phyloP scores from a whole-genome alignment of 169 alveolate genomes.

The Plasmodium sp. region DNA sequence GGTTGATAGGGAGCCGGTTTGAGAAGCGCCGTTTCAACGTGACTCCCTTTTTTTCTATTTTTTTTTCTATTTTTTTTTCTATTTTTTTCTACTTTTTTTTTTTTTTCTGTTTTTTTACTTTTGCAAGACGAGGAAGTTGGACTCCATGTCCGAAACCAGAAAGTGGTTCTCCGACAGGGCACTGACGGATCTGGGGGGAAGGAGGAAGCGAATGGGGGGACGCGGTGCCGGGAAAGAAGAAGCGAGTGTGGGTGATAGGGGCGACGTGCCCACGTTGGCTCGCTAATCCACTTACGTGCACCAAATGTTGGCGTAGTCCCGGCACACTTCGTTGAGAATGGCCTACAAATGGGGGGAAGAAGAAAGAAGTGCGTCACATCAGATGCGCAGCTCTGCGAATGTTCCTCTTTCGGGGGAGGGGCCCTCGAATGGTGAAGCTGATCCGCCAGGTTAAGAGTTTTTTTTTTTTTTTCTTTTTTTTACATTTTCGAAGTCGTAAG shows the following conservation, averaged over 20 bases:
- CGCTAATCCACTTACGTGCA: slow-evolving; percentile 43
- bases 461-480: background rate
- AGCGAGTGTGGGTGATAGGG: background rate
- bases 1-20: background rate
- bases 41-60: background rate
- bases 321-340: slow-evolving; percentile 40
- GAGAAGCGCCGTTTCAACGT: background rate
- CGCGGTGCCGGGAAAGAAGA: background rate
- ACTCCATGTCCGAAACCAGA: slow-evolving; percentile 40
- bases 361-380: background rate
- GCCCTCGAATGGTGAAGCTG: background rate
- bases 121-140: slow-evolving; percentile 45
- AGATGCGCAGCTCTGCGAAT: background rate
- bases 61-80: too few species aligned
- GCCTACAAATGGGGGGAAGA: slow-evolving; percentile 3
- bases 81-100: background rate
- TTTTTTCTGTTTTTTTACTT: background rate
- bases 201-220: background rate
- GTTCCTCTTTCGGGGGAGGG: background rate
- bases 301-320: slow-evolving; percentile 67
- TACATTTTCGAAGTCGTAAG: slow-evolving; percentile 58
- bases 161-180: slow-evolving; percentile 52
- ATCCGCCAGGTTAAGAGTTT: background rate
- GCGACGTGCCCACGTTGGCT: background rate
- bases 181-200: slow-evolving; percentile 18